Base-by-base conservation (phyloP, 176 grass and related monocot genomes). In the Ananas comosus region DNA sequence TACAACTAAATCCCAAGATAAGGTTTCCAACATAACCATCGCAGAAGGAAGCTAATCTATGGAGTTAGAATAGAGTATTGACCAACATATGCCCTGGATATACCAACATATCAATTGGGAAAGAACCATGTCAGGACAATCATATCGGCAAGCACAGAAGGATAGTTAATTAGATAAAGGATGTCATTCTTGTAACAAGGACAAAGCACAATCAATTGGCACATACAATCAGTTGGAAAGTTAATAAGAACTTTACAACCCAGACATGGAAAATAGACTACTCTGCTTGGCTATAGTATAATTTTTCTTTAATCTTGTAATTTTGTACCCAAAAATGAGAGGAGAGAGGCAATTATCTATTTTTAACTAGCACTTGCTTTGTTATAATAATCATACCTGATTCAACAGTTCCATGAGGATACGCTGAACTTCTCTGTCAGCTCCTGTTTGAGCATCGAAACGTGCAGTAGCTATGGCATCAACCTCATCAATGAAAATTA, bases 401-500 rank as follows among this genome's bases (percentile, higher is more conserved):
- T 99, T 99, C 25, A 99, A 81, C 7, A 99, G 86, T 72, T 99
- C 94, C 94, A 99, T 99, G 59, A 99, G 87, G 71, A 99, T 99
- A 82, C 94, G 94, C 64, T 99, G 94, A 68, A 99, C 94, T 81
- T 99, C 94, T 70, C 94, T 68, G 66, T 99, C 94, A 50, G 94
- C 94, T 75, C 94, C 94, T 19, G 94, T 99, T 75, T 99, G 94
- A 76, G 94, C 94, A 93, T 99, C 94, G 64, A 99, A 99, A 51
- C 94, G 89, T 58, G 94, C 94, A 49, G 94, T 99, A 14, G 94
- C 94, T 67, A 99, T 99, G 53, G 94, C 94, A 85, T 99, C 94
- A 79, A 99, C 94, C 82, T 99, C 94, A 76, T 99, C 94, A 33
- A 99, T 99, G 58, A 99, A 99, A 74, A 99, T 91, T 52, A 99